Conservation (phyloP, 768 basidiomycete species). For the Hygrocybe coccinea region DNA sequence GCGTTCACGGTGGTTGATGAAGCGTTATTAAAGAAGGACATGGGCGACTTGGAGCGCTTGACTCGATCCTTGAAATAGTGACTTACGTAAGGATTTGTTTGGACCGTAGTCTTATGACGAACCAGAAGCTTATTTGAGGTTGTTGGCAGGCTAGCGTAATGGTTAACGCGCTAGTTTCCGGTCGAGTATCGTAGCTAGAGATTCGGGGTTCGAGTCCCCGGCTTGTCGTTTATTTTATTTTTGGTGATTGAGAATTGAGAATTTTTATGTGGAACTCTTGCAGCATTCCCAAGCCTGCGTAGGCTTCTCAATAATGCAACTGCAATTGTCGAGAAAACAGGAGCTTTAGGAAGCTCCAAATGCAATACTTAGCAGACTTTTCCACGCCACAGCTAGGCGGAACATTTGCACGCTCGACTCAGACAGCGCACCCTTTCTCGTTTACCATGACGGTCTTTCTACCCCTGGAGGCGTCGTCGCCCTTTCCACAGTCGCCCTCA, state of each 20-base stretch:
- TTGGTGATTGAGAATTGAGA: too few species aligned
- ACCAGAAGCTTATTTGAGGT: not conserved
- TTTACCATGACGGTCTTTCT: constrained; percentile 50
- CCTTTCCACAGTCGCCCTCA: constrained; percentile 47
- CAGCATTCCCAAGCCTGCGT: too few species aligned
- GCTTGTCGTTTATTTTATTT: constrained; percentile 12
- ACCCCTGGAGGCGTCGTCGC: constrained; percentile 48
- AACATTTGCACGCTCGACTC: too few species aligned
- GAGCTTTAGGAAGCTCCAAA: too few species aligned
- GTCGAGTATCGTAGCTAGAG: constrained; percentile 15
- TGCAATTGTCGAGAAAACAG: too few species aligned
- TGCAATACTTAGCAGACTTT: not conserved
- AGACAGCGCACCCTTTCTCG: not conserved
- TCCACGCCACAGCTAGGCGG: constrained; percentile 7
- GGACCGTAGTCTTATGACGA: not conserved
- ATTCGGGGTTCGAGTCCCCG: constrained; percentile 26
- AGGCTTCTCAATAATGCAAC: too few species aligned
- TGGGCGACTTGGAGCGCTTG: not conserved
- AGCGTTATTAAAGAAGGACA: constrained; percentile 7
- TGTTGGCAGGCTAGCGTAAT: constrained; percentile 10
- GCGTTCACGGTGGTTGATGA: not conserved
- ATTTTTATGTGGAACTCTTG: too few species aligned
- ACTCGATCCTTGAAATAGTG: too few species aligned
- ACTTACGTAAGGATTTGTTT: too few species aligned
- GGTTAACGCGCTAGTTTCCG: constrained; percentile 28